Percentiles rank a stretch among this genome's conserved stretches.
Conservation (phyloP, 192 early-diverging fungal species). For the Spizellomyces punctatus region DNA sequence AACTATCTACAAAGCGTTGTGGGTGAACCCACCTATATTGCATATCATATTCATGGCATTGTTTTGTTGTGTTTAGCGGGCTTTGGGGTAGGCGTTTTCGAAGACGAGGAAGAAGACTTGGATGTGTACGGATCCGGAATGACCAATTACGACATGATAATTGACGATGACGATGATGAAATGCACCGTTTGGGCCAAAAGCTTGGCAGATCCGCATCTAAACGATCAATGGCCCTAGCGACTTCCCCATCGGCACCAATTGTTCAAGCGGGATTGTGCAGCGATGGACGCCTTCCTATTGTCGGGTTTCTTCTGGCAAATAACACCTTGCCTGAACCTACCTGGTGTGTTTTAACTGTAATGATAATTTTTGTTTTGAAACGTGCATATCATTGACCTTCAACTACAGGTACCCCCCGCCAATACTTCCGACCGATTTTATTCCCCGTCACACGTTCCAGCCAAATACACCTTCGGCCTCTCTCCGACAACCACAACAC, state of each 20-base stretch:
- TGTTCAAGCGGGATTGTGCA: constrained; percentile 23
- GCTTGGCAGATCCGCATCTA: not conserved
- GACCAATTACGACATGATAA: constrained; percentile 32
- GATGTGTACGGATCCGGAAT: constrained; percentile 42
- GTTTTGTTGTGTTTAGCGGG: too few relatives aligned
- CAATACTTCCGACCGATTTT: constrained; percentile 41
- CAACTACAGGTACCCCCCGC: constrained; percentile 26
- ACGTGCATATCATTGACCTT: too few relatives aligned
- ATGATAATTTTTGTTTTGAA: too few relatives aligned
- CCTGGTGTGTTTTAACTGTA: constrained; percentile 34
- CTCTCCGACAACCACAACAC: not conserved
- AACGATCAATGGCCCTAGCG: not conserved
- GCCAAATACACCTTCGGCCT: not conserved
- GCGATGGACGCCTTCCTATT: constrained; percentile 60
- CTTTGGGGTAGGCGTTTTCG: constrained; percentile 67
- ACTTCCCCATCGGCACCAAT: not conserved
- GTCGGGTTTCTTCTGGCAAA: constrained; percentile 54
- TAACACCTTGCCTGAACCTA: constrained; percentile 34
- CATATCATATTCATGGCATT: too few relatives aligned
- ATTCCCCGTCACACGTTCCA: constrained; percentile 30
- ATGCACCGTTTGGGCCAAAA: constrained; percentile 13
- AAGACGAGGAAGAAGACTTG: constrained; percentile 51
- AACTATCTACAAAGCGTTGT: too few relatives aligned
- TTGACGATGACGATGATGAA: constrained; percentile 47
- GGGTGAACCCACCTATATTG: too few relatives aligned